A percentile compares a stretch with the other conserved stretches of the same genome.
Conservation (phyloP, 495 filamentous ascomycete genomes). For the Parathielavia hyrcaniae region DNA sequence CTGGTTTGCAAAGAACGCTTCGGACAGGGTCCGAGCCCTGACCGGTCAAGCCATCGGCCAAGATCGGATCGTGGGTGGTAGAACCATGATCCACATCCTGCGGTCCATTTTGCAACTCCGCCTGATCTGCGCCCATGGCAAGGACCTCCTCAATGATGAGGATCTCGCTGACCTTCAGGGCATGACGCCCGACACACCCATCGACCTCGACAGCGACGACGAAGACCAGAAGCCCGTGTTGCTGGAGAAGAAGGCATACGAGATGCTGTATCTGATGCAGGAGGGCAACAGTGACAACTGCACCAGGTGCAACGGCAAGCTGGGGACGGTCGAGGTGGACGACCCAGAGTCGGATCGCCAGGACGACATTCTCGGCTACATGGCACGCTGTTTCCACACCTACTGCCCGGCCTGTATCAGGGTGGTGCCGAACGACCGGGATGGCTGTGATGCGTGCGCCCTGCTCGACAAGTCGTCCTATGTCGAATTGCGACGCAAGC, state of each 20-base stretch:
- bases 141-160: slow-evolving; percentile 74
- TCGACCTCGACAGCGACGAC: slow-evolving; percentile 75
- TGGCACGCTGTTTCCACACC: slow-evolving; percentile 78
- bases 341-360: slow-evolving; percentile 50
- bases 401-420: slow-evolving; percentile 69
- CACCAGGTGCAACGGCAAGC: slow-evolving; percentile 56
- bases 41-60: slow-evolving; percentile 36
- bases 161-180: slow-evolving; percentile 75
- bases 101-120: slow-evolving; percentile 86
- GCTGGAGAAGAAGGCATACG: slow-evolving; percentile 63
- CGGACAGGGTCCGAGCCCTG: slow-evolving; percentile 48
- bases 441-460: slow-evolving; percentile 24
- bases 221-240: slow-evolving; percentile 50
- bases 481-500: slow-evolving; percentile 60
- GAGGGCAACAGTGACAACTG: slow-evolving; percentile 69
- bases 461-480: slow-evolving; percentile 42
- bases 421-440: slow-evolving; percentile 33
- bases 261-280: slow-evolving; percentile 73
- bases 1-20: slow-evolving; percentile 49
- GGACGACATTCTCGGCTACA: slow-evolving; percentile 62
- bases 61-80: slow-evolving; percentile 66
- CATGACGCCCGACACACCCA: slow-evolving; percentile 70
- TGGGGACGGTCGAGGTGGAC: slow-evolving; percentile 48
- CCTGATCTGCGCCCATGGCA: slow-evolving; percentile 84
- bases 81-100: slow-evolving; percentile 79